Evolutionary conservation across 2,329 filamentous ascomycete species (phyloP), one percentile per base, ranked within the genome.

Genomic region (Hymenotorrendiella dingleyae): DNA sequence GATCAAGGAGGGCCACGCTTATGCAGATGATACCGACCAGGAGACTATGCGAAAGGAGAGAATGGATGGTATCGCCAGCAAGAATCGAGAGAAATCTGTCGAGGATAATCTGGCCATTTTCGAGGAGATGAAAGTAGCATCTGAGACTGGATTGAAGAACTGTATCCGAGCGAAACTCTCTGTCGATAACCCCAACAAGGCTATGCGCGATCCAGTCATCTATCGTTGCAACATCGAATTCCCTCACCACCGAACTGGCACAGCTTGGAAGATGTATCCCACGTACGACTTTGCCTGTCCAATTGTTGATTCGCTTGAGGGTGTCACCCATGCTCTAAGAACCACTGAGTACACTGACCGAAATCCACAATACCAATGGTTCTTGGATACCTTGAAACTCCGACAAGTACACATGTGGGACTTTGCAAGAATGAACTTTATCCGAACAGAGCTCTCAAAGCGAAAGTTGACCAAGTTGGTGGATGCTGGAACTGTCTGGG

Each of bases 161-260:
- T 96, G 88, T 68, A 94, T 98, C 54, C 85, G 93, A 47, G 93
- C 93, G 45, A 96, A 94, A 73, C 86, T 97, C 56, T 91, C 87
- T 1, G 79, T 86, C 55, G 86, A 94, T 64, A 85, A 93, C 67
- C 85, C 85, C 52, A 97, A 98, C 73, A 94, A 94, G 68, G 88
- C 93, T 40, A 82, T 97, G 78, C 79, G 93, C 53, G 93, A 98
- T 64, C 93, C 93, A 10, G 90, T 97, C 65, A 94, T 98, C 64
- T 97, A 96, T 74, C 83, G 93, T 54, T 96, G 89, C 77, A 95
- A 94, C 59, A 72, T 77, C 67, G 89, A 87, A 70, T 32, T 28
- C 9, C 86, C 87, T 67, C 85, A 93, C 64, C 86, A 93, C 69
- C 80, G 86, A 54, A 93, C 86, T 2, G 86, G 86, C 23, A 76